Percentiles rank a stretch among this genome's conserved stretches.
Conservation (phyloP, 345 rosid species). For the Angophora floribunda region DNA sequence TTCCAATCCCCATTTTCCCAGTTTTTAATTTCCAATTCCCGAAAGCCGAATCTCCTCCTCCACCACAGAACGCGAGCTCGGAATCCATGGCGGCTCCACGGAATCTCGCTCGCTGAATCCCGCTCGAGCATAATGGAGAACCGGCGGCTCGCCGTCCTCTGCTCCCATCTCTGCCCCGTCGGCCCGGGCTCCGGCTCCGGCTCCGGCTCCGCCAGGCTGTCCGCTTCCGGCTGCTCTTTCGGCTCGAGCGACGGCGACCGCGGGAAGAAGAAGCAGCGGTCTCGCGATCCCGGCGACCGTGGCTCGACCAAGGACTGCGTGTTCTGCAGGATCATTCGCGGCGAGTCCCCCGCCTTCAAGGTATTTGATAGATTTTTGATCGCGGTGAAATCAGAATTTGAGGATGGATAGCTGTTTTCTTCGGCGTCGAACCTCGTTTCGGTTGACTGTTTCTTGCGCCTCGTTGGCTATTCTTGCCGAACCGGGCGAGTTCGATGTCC, state of each 20-base stretch:
- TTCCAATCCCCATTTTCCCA: neutral
- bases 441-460: neutral
- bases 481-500: neutral
- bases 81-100: neutral
- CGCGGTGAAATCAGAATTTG: neutral
- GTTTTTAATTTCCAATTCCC: neutral
- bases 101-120: neutral
- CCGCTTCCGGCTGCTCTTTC: slow-evolving; percentile 23
- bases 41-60: neutral
- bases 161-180: slow-evolving; percentile 45
- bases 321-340: slow-evolving; percentile 73
- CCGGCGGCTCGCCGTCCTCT: slow-evolving; percentile 64
- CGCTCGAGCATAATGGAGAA: slow-evolving; percentile 15
- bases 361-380: neutral
- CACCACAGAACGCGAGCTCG: neutral
- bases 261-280: neutral
- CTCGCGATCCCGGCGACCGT: neutral
- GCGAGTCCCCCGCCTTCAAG: slow-evolving; percentile 70
- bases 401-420: neutral
- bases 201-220: neutral
- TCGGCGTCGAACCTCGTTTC: neutral
- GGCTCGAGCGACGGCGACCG: neutral
- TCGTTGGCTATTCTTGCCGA: neutral
- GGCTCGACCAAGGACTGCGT: slow-evolving; percentile 44
- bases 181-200: neutral